These are phyloP conservation scores for Alternaria sp. DNA, from an alignment of 2,329 filamentous ascomycete genomes.

Conservation along the genomic window DNA sequence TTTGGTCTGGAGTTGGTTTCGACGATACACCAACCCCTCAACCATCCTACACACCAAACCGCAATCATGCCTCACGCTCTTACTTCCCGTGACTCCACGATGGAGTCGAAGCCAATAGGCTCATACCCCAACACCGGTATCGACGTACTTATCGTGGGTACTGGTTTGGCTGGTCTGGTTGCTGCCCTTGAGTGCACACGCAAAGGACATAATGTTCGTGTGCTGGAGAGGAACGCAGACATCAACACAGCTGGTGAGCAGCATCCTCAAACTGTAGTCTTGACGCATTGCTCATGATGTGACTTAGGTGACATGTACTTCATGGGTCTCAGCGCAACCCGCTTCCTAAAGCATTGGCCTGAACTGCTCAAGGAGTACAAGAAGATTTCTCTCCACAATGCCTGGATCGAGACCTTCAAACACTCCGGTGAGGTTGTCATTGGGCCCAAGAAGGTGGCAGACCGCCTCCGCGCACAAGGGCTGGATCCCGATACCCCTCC, in stretches of 20 bases:
- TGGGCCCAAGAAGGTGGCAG: slow-evolving; percentile 58
- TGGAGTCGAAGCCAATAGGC: slow-evolving; percentile 60
- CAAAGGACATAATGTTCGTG: slow-evolving; percentile 52
- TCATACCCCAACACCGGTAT: slow-evolving; percentile 57
- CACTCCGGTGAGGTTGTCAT: slow-evolving; percentile 62
- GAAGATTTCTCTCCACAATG: slow-evolving; percentile 61
- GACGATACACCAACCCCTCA: slow-evolving; percentile 15
- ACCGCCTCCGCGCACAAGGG: slow-evolving; percentile 57
- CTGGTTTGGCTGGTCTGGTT: slow-evolving; percentile 50
- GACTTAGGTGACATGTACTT: slow-evolving; percentile 66
- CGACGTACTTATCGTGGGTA: slow-evolving; percentile 52
- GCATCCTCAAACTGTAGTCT: slow-evolving; percentile 11
- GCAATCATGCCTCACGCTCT: slow-evolving; percentile 51
- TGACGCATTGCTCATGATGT: slow-evolving; percentile 11
- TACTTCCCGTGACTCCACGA: slow-evolving; percentile 57
- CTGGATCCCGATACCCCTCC: slow-evolving; percentile 60
- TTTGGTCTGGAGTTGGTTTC: slow-evolving; percentile 6
- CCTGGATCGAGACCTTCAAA: slow-evolving; percentile 65
- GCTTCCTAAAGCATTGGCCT: slow-evolving; percentile 65
- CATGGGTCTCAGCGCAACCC: slow-evolving; percentile 65
- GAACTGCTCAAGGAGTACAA: slow-evolving; percentile 62
- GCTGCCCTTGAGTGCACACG: slow-evolving; percentile 51
- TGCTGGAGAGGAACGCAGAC: slow-evolving; percentile 55
- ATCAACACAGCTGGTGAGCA: slow-evolving; percentile 62
- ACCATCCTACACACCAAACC: slow-evolving; percentile 5